These are phyloP conservation scores for Wickerhamiella hasegawae DNA, from an alignment of 805 yeast genomes.

Conservation along the genomic window DNA sequence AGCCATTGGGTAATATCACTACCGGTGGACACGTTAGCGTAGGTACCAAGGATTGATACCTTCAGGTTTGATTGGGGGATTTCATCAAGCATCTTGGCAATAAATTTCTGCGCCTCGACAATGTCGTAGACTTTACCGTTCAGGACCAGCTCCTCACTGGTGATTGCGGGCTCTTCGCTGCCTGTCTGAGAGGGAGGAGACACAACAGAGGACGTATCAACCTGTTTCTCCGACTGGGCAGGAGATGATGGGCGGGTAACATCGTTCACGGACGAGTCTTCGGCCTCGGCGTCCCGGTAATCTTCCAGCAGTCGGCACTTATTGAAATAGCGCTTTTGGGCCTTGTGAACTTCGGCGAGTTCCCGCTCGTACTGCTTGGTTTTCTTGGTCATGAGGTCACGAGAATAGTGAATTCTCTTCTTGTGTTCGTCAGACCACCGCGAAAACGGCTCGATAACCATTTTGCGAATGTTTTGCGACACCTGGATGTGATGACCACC, in stretches of 20 bases:
- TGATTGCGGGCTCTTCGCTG: constrained; percentile 4
- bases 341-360: constrained; percentile 33
- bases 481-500: constrained; percentile 44
- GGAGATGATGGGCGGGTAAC: neutral
- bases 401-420: constrained; percentile 47
- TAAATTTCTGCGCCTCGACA: constrained; percentile 27
- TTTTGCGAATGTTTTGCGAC: constrained; percentile 40
- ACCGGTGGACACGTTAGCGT: constrained; percentile 46
- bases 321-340: constrained; percentile 56
- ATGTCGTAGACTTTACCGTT: constrained; percentile 22
- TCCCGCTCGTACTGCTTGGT: constrained; percentile 36
- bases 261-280: neutral
- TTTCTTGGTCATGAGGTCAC: constrained; percentile 34
- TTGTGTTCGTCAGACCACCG: constrained; percentile 64
- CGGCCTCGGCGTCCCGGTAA: constrained; percentile 22
- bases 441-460: constrained; percentile 55
- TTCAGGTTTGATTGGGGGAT: constrained; percentile 40
- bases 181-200: neutral
- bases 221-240: neutral
- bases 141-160: constrained; percentile 15
- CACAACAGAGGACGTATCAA: neutral
- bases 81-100: constrained; percentile 28
- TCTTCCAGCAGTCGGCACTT: constrained; percentile 64
- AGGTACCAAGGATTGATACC: constrained; percentile 56
- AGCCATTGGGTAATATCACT: constrained; percentile 45